Conservation (phyloP, 1,139 yeast genomes). For the Kodamaea arcana region DNA sequence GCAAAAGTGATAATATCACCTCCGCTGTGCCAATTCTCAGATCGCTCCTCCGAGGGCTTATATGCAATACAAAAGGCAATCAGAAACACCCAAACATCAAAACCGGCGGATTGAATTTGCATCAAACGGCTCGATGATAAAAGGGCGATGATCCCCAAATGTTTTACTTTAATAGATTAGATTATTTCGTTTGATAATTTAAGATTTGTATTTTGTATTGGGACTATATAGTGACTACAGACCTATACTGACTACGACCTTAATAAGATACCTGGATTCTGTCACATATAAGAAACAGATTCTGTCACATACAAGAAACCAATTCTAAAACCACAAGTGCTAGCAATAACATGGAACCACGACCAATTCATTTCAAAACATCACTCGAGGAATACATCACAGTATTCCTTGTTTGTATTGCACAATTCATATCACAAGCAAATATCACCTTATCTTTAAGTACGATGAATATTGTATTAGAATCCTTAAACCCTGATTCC, state of each 20-base stretch:
- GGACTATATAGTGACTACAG: no score
- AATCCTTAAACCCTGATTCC: conserved; percentile 13
- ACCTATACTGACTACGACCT: no score
- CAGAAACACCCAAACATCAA: conserved; percentile 2
- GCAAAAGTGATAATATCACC: no score
- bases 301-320: no score
- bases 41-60: no score
- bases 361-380: conserved; percentile 14
- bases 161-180: background rate
- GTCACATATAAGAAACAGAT: no score
- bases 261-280: no score
- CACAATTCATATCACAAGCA: conserved; percentile 37
- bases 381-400: conserved; percentile 15
- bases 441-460: conserved; percentile 38
- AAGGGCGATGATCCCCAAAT: background rate
- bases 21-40: no score
- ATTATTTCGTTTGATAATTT: no score
- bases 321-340: no score
- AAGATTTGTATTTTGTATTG: no score
- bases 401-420: conserved; percentile 16
- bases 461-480: conserved; percentile 35
- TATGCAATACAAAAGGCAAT: background rate
- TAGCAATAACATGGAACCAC: conserved; percentile 15
- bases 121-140: background rate
- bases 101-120: background rate